These are phyloP conservation scores for Tetrapisispora fleetii DNA, from an alignment of 805 yeast species.

Conservation along the genomic window DNA sequence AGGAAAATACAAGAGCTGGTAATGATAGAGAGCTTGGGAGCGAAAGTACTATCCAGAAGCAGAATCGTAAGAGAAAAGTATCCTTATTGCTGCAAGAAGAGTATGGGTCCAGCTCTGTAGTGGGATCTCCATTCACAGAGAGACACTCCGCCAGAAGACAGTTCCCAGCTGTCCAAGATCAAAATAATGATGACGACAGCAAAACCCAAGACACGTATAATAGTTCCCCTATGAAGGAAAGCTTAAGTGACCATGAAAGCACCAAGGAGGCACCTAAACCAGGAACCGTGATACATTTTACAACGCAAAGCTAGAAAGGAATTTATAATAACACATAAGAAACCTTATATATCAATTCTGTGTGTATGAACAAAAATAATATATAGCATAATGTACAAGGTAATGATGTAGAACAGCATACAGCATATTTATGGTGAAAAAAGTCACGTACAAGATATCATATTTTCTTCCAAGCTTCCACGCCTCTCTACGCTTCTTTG, in stretches of 20 bases:
- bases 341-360: neutral
- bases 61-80: constrained; percentile 24
- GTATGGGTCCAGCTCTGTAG: constrained; percentile 26
- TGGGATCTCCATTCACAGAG: constrained; percentile 17
- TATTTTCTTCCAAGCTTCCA: too few species aligned
- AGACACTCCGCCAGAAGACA: neutral
- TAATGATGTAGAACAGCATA: too few species aligned
- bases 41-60: constrained; percentile 24
- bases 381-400: too few species aligned
- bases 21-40: constrained; percentile 7
- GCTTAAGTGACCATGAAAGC: constrained; percentile 10
- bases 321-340: neutral
- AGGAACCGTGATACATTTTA: constrained; percentile 20
- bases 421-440: too few species aligned
- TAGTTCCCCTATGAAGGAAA: constrained; percentile 16
- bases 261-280: constrained; percentile 18
- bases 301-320: constrained; percentile 2
- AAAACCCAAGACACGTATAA: constrained; percentile 4
- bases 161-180: neutral
- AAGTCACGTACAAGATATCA: too few species aligned
- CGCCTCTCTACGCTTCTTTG: too few species aligned
- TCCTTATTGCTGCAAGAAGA: constrained; percentile 27
- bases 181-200: neutral
- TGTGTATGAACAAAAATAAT: neutral
- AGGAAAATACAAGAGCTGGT: constrained; percentile 8